Percentiles rank a stretch among this genome's conserved stretches.
Conservation (phyloP, 2,329 filamentous ascomycete species). For the Emericellopsis atlantica region DNA sequence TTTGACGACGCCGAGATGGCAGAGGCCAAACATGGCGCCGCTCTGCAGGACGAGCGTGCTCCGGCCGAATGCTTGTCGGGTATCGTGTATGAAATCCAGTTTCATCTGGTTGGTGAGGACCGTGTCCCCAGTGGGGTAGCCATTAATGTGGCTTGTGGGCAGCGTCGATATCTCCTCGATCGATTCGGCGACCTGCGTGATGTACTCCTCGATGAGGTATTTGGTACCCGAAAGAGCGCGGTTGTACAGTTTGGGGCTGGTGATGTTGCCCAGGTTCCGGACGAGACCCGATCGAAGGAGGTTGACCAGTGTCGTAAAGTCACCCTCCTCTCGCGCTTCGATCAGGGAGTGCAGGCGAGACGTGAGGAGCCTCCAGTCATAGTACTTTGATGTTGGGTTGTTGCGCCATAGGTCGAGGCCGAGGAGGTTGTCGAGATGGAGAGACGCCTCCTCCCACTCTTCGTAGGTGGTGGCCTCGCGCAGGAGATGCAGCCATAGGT, state of each 20-base stretch:
- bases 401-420: slow-evolving; percentile 77
- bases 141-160: slow-evolving; percentile 34
- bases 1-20: slow-evolving; percentile 82
- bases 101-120: slow-evolving; percentile 61
- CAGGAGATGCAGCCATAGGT: slow-evolving; percentile 53
- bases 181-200: slow-evolving; percentile 69
- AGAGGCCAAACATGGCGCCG: slow-evolving; percentile 82
- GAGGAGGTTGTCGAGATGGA: slow-evolving; percentile 70
- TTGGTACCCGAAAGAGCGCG: slow-evolving; percentile 82
- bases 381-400: slow-evolving; percentile 66
- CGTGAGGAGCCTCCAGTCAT: slow-evolving; percentile 77
- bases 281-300: slow-evolving; percentile 68
- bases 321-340: slow-evolving; percentile 54
- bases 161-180: slow-evolving; percentile 63
- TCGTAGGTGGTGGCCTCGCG: slow-evolving; percentile 59
- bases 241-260: slow-evolving; percentile 69
- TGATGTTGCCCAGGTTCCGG: slow-evolving; percentile 86
- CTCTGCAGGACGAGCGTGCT: slow-evolving; percentile 80
- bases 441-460: slow-evolving; percentile 77
- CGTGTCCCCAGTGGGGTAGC: slow-evolving; percentile 10
- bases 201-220: slow-evolving; percentile 80
- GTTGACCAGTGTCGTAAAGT: slow-evolving; percentile 65
- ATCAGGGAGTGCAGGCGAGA: slow-evolving; percentile 62
- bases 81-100: slow-evolving; percentile 76
- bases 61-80: slow-evolving; percentile 75